Evolutionary conservation across 1,284 basidiomycete species (phyloP).

Genomic region (Ceratobasidium sp.): DNA sequence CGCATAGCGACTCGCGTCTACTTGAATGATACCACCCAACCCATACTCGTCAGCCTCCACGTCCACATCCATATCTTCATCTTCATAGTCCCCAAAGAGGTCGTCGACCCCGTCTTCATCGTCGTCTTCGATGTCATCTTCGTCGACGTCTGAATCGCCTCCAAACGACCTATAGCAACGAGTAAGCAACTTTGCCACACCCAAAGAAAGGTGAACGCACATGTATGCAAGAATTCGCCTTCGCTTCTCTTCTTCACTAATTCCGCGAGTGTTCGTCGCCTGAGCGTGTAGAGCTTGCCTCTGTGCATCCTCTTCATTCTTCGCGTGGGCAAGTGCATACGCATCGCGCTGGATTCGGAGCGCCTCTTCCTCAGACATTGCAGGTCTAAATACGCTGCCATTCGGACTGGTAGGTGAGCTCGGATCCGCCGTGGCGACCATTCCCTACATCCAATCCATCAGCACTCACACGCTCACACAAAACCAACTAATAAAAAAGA

Average conservation of each 20-base stretch:
- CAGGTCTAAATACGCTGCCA: constrained; percentile 14
- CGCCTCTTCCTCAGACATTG: constrained; percentile 36
- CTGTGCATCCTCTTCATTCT: constrained; percentile 24
- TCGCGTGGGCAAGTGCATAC: constrained; percentile 22
- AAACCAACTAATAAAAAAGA: not conserved
- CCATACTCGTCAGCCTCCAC: constrained; percentile 36
- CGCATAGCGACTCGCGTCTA: constrained; percentile 38
- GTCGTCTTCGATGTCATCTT: constrained; percentile 16
- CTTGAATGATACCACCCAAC: constrained; percentile 39
- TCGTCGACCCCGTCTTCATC: constrained; percentile 31
- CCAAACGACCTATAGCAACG: constrained; percentile 7
- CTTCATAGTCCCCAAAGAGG: constrained; percentile 32
- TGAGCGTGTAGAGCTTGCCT: constrained; percentile 15
- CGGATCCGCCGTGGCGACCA: constrained; percentile 21
- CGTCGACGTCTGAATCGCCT: constrained; percentile 36
- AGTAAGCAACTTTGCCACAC: not conserved
- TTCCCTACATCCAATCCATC: constrained; percentile 12
- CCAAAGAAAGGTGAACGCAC: not conserved
- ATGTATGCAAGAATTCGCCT: constrained; percentile 29
- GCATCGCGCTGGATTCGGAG: constrained; percentile 36
- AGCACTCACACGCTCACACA: constrained; percentile 5
- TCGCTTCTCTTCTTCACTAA: constrained; percentile 34
- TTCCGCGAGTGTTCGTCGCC: constrained; percentile 39
- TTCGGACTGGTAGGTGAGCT: constrained; percentile 19
- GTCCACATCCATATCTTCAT: constrained; percentile 1